Base-by-base conservation (phyloP, 2,329 filamentous ascomycete genomes). In the Aspergillus bombycis region DNA sequence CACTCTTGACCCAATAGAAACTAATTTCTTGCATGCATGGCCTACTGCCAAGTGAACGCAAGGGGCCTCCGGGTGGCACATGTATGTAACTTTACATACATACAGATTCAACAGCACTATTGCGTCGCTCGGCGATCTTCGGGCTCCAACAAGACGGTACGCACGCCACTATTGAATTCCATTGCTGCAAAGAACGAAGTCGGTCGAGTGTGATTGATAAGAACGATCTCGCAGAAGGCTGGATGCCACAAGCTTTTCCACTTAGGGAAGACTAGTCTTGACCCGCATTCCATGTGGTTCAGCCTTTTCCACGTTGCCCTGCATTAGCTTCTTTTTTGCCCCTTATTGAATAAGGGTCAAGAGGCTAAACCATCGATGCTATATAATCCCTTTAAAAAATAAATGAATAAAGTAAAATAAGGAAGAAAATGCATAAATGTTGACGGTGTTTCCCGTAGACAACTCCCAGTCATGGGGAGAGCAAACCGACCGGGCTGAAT, bases 81-180 rank as follows among this genome's bases (percentile, higher is more conserved):
- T 23, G n/a, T 14, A 54, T 38, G 50, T 19, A 19, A 14, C 8
- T 10, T 12, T 34, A 21, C 28, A 23, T 38, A 19, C n/a, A 16
- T 53, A 23, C 7, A 2, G 23, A n/a, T 16, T 12, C 12, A 34
- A 14, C 34, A 34, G 60, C 46, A 32, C 55, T 54, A 62, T 58
- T 45, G 48, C 46, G 14, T 56, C 58, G 28, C 28, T 52, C n/a
- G 50, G 50, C 19, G 53, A 45, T 41, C 60, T 54, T 52, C 19
- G 53, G 21, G 50, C 60, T 62, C 60, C 60, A 26, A 28, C 12
- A 32, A 45, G 46, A 38, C 16, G 55, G 60, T 62, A 58, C 26
- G 38, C 36, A 57, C 36, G 55, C 55, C 55, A 58, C 56, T 54
- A 53, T 58, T 34, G 34, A 38, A 34, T 38, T 34, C 50, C 16